Conservation (phyloP, 1,139 yeast genomes). For the Pichia sp. region DNA sequence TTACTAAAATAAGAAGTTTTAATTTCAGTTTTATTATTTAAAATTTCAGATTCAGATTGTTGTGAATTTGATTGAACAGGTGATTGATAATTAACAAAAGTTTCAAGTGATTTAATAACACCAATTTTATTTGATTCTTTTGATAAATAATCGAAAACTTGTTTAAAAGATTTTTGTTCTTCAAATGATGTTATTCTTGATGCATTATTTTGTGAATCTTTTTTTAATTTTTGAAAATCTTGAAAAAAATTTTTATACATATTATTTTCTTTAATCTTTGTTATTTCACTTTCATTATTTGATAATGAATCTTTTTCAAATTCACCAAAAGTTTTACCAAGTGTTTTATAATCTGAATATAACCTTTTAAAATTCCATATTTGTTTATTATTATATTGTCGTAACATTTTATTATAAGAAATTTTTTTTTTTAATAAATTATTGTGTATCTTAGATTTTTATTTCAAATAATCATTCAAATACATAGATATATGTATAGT, state of each 20-base stretch:
- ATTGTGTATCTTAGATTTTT: too few species aligned
- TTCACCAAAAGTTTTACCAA: slow-evolving; percentile 21
- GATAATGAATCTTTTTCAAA: slow-evolving; percentile 4
- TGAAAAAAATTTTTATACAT: slow-evolving; percentile 24
- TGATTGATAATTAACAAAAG: slow-evolving; percentile 18
- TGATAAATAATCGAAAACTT: slow-evolving; percentile 26
- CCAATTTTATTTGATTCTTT: slow-evolving; percentile 23
- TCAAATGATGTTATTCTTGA: slow-evolving; percentile 25
- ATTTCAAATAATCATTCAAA: too few species aligned
- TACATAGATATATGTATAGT: too few species aligned
- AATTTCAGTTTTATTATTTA: neutral
- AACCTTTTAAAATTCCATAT: neutral
- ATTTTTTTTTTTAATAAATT: too few species aligned
- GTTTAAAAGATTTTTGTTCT: slow-evolving; percentile 29
- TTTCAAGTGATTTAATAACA: slow-evolving; percentile 23
- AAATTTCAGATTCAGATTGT: too few species aligned
- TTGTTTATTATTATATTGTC: neutral
- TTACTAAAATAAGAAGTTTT: slow-evolving; percentile 10
- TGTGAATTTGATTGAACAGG: slow-evolving; percentile 11
- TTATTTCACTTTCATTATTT: slow-evolving; percentile 2
- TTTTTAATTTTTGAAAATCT: slow-evolving; percentile 23
- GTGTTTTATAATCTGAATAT: slow-evolving; percentile 2
- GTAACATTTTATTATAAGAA: neutral
- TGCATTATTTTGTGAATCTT: slow-evolving; percentile 13
- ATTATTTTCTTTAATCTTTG: slow-evolving; percentile 17